These are phyloP conservation scores for Nigrospora oryzae DNA, from an alignment of 2,329 filamentous ascomycete species.

Conservation along the genomic window DNA sequence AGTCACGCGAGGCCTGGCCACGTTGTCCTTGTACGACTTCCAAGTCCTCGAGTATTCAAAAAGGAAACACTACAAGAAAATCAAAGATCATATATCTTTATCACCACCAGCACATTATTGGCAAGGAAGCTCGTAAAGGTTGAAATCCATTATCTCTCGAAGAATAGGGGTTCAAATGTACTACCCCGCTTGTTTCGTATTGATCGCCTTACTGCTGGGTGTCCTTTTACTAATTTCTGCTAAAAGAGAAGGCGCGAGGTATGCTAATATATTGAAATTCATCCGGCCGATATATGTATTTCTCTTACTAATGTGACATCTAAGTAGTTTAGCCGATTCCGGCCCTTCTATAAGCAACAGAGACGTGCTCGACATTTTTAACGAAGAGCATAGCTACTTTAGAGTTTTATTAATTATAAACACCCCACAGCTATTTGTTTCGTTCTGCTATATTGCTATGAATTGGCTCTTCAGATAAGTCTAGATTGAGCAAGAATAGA, in stretches of 20 bases:
- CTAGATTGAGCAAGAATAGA: conserved; percentile 32
- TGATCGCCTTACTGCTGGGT: too few relatives aligned
- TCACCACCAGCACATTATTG: conserved; percentile 5
- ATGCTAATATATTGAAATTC: too few relatives aligned
- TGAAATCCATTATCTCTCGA: not conserved
- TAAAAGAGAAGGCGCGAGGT: too few relatives aligned
- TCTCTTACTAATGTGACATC: too few relatives aligned
- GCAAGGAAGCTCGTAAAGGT: conserved; percentile 2
- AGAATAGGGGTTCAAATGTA: too few relatives aligned
- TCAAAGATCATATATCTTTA: conserved; percentile 8
- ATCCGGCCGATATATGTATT: too few relatives aligned
- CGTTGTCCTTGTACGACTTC: conserved; percentile 6
- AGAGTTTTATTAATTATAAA: conserved; percentile 21
- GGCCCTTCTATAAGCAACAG: not conserved
- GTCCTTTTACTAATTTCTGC: too few relatives aligned
- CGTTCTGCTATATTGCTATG: conserved; percentile 29
- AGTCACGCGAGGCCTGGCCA: conserved; percentile 21
- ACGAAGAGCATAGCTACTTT: conserved; percentile 2
- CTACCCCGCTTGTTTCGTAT: too few relatives aligned
- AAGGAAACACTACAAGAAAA: not conserved
- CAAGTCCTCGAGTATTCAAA: conserved; percentile 1
- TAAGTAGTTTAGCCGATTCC: not conserved
- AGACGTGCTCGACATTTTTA: not conserved
- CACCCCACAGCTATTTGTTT: conserved; percentile 28
- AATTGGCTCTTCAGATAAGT: conserved; percentile 34